These are phyloP conservation scores for Pyropia yezoensis DNA, from an alignment of 23 red algal genomes.

Conservation along the genomic window DNA sequence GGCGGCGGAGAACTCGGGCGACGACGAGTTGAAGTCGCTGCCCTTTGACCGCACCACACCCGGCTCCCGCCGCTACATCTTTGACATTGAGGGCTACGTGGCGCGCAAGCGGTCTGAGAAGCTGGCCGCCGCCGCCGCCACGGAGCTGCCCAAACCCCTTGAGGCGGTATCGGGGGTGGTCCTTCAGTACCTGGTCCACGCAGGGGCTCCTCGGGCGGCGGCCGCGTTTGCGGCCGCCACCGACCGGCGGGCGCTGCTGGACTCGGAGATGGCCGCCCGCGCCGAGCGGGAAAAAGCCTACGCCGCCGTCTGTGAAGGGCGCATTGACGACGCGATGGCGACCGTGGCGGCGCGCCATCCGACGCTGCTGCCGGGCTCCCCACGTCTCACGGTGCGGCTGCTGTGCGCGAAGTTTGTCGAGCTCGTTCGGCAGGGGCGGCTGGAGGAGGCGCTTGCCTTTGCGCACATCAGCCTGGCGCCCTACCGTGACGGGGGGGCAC, in stretches of 20 bases:
- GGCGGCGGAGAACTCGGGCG: too few relatives aligned
- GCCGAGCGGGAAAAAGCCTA: neutral
- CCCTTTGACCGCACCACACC: neutral
- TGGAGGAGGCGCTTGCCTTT: neutral
- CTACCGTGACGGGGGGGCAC: neutral
- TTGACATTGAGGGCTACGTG: slow-evolving; percentile 74
- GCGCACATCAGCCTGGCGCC: neutral
- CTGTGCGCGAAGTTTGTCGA: slow-evolving; percentile 51
- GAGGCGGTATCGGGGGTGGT: slow-evolving; percentile 31
- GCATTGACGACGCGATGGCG: slow-evolving; percentile 15
- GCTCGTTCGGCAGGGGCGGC: slow-evolving; percentile 7
- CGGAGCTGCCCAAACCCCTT: slow-evolving; percentile 25
- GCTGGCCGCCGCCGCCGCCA: slow-evolving; percentile 14
- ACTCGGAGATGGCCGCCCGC: neutral
- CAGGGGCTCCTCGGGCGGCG: slow-evolving; percentile 72
- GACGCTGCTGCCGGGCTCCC: slow-evolving; percentile 2
- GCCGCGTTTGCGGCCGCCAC: slow-evolving; percentile 60
- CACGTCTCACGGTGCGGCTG: slow-evolving; percentile 33
- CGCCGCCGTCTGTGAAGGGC: neutral
- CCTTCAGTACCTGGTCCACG: slow-evolving; percentile 78
- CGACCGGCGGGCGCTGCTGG: slow-evolving; percentile 28
- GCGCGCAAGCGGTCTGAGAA: slow-evolving; percentile 34
- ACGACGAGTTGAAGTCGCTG: too few relatives aligned
- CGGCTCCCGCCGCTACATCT: slow-evolving; percentile 36
- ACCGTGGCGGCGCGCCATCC: slow-evolving; percentile 13